Conservation (phyloP, 805 yeast species). For the Saccharomycopsis fibuligera region DNA sequence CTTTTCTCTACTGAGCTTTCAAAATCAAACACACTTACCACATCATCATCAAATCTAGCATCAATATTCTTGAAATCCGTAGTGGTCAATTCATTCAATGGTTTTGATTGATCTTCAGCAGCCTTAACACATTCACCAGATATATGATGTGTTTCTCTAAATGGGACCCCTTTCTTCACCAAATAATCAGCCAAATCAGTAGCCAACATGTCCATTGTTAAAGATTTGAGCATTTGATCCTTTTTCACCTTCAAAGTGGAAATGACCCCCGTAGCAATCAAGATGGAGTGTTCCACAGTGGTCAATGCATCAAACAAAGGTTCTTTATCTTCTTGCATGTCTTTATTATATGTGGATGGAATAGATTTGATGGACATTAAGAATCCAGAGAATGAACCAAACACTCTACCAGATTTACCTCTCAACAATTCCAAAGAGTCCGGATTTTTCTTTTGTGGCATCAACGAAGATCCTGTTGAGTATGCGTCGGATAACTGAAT, state of each 20-base stretch:
- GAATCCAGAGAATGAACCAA: constrained; percentile 92
- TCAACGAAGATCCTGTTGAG: constrained; percentile 95
- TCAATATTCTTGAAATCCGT: constrained; percentile 80
- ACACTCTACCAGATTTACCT: constrained; percentile 96
- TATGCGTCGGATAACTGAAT: constrained; percentile 92
- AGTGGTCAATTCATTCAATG: constrained; percentile 74
- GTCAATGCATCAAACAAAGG: constrained; percentile 89
- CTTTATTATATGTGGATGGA: constrained; percentile 97
- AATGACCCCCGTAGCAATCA: constrained; percentile 93
- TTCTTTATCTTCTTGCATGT: constrained; percentile 98
- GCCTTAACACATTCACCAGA: constrained; percentile 94
- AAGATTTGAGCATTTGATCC: constrained; percentile 75
- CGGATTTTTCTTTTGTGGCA: constrained; percentile 99
- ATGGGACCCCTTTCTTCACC: constrained; percentile 97
- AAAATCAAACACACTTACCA: constrained; percentile 73
- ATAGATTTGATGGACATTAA: constrained; percentile 95
- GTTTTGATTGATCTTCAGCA: constrained; percentile 71
- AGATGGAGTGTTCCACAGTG: constrained; percentile 89
- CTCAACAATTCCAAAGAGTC: constrained; percentile 91
- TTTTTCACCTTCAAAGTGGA: constrained; percentile 74
- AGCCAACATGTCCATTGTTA: constrained; percentile 98
- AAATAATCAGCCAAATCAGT: constrained; percentile 97
- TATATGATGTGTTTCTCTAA: constrained; percentile 98
- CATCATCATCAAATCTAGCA: constrained; percentile 72
- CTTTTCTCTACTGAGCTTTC: constrained; percentile 95